phyloP scores from a whole-genome alignment of 768 basidiomycete species.

The Auricularia heimuer region DNA sequence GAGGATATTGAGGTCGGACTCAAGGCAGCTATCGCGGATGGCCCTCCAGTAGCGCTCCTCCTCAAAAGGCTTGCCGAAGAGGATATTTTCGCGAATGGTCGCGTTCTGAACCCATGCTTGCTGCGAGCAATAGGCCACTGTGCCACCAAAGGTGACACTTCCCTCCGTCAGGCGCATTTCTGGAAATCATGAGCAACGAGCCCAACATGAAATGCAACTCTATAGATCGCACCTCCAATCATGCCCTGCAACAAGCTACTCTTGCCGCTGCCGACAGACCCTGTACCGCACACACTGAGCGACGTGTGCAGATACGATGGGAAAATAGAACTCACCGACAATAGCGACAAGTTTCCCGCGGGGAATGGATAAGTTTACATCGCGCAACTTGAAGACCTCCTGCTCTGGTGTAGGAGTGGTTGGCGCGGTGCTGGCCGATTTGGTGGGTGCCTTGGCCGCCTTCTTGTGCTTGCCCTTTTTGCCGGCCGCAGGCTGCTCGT shows the following conservation, averaged over 20 bases:
- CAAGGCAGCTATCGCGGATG: constrained; percentile 65
- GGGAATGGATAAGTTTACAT: constrained; percentile 60
- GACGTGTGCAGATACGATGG: too few species aligned
- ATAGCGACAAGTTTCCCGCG: constrained; percentile 74
- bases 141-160: constrained; percentile 47
- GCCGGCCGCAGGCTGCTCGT: constrained; percentile 22
- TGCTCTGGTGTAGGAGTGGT: constrained; percentile 19
- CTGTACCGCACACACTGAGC: background rate
- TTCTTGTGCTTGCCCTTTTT: constrained; percentile 28
- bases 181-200: background rate
- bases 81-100: constrained; percentile 81
- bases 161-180: constrained; percentile 55
- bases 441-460: constrained; percentile 19
- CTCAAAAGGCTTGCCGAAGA: constrained; percentile 78
- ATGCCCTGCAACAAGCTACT: constrained; percentile 57
- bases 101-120: constrained; percentile 75
- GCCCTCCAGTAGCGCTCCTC: constrained; percentile 77
- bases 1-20: constrained; percentile 70
- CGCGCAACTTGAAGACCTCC: constrained; percentile 50
- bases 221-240: constrained; percentile 68
- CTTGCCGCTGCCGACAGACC: constrained; percentile 28
- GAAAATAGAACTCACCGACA: constrained; percentile 32
- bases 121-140: constrained; percentile 62
- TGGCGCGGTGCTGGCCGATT: constrained; percentile 8
- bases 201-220: background rate